Evolutionary conservation across 352 stramenopile species (phyloP), one percentile per base, ranked within the genome.

Genomic region (Globisporangium spinosum): DNA sequence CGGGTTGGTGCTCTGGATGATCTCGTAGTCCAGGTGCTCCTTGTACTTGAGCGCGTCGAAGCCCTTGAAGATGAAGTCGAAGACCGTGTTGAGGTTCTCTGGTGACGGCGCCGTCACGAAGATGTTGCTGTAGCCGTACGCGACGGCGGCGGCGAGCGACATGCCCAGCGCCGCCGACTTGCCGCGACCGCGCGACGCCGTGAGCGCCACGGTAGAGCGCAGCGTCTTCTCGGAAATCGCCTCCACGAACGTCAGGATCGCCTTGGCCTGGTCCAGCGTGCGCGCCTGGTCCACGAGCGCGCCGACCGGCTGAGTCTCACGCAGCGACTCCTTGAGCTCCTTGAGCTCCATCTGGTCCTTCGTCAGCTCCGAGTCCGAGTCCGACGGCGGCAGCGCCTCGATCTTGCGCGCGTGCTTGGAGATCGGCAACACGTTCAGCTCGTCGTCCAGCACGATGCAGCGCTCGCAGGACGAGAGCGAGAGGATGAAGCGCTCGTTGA

Each of bases 401-500:
- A 98, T 92, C 68, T 95, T 93, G 58, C 83, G 84, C 67, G 98
- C 90, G 74, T 97, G 85, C 70, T 96, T 94, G 69, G 89, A 97
- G 49, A 99, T 87, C 0, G 98, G 97, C 59, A 99, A 85, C 62
- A 99, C 97, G 80, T 99, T 99, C 65, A 99, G 87, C 79, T 99
- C 98, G 73, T 99, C 98, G 70, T 99, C 98, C 62, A 99, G 93
- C 40, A 99, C 97, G 49, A 99, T 85, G 79, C 97, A 99, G 77
- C 94, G 97, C 45, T 87, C 80, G 79, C 95, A 99, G 34, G 96
- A 94, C 1, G 85, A 89, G 43, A 99, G 83, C 45, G 94, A 99
- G 2, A 99, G 84, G 72, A 99, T 99, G 71, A 99, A 99, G 65
- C 98, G 93, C 83, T 99, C 98, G 79, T 99, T 99, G 77, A 99